These are phyloP conservation scores for Bryoerythrophyllum caledonicum DNA, from an alignment of 225 moss, liverwort and hornwort genomes.

Conservation along the genomic window DNA sequence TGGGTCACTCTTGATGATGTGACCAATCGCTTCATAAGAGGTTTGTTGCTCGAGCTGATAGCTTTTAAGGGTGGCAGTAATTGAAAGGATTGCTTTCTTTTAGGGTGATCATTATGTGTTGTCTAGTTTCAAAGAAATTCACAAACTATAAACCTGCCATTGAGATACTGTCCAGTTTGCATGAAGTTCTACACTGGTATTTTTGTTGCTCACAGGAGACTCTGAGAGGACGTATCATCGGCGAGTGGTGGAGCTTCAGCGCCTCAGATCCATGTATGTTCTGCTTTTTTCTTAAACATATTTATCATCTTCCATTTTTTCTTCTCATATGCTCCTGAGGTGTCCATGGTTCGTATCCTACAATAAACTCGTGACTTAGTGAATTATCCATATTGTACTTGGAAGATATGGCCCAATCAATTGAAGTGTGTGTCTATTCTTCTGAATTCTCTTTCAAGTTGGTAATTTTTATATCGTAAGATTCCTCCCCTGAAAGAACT, in stretches of 20 bases:
- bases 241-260: slow-evolving; percentile 90
- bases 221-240: slow-evolving; percentile 79
- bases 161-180: slow-evolving; percentile 4
- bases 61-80: background rate
- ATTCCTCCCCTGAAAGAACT: background rate
- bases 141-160: background rate
- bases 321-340: background rate
- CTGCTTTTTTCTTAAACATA: background rate
- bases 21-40: slow-evolving; percentile 61
- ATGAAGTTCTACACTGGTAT: background rate
- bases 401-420: background rate
- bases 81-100: background rate
- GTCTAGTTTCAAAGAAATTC: background rate
- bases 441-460: background rate
- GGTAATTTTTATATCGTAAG: background rate
- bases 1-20: slow-evolving; percentile 87
- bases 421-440: background rate
- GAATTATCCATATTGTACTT: background rate
- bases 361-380: background rate
- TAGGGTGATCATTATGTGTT: slow-evolving; percentile 1
- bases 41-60: slow-evolving; percentile 31
- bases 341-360: background rate
- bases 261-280: slow-evolving; percentile 88
- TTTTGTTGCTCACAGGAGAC: slow-evolving; percentile 54
- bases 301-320: background rate